These are phyloP conservation scores for Botrytis cinerea DNA, from an alignment of 2,329 filamentous ascomycete genomes.

Conservation along the genomic window DNA sequence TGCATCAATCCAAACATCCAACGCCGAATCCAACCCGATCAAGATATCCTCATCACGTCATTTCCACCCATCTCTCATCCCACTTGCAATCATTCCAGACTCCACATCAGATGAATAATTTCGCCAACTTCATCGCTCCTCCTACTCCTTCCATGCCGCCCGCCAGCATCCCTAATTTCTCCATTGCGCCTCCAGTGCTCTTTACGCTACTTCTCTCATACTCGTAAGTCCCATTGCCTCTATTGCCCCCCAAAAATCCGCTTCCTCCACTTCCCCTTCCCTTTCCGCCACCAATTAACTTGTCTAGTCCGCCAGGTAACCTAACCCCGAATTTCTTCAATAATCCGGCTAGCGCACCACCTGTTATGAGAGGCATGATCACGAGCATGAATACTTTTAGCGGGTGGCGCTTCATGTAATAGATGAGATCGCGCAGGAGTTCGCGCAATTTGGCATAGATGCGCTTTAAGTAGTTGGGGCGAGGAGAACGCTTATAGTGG, in stretches of 20 bases:
- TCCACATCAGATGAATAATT: slow-evolving; percentile 41
- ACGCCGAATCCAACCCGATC: not conserved
- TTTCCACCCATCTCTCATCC: not conserved
- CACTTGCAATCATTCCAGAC: not conserved
- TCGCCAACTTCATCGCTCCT: slow-evolving; percentile 39
- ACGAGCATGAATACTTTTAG: slow-evolving; percentile 85
- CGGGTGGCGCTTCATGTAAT: slow-evolving; percentile 81
- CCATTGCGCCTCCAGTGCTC: slow-evolving; percentile 29
- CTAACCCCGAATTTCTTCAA: slow-evolving; percentile 78
- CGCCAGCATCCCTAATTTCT: slow-evolving; percentile 30
- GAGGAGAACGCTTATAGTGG: slow-evolving; percentile 80
- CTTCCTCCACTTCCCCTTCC: slow-evolving; percentile 2
- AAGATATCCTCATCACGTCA: not conserved
- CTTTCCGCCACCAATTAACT: slow-evolving; percentile 51
- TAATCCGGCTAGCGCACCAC: slow-evolving; percentile 76
- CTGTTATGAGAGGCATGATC: slow-evolving; percentile 82
- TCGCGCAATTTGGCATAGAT: slow-evolving; percentile 75
- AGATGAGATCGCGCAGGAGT: slow-evolving; percentile 76
- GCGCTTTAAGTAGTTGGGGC: slow-evolving; percentile 74
- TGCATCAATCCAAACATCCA: not conserved
- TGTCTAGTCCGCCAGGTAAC: slow-evolving; percentile 65
- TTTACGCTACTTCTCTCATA: slow-evolving; percentile 33
- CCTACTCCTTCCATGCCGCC: slow-evolving; percentile 37
- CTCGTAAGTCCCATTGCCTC: slow-evolving; percentile 15
- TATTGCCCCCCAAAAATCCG: not conserved